A percentile compares a stretch with the other conserved stretches of the same genome.
Conservation (phyloP, 257 asterid species). For the Solanum lycopersicoides region DNA sequence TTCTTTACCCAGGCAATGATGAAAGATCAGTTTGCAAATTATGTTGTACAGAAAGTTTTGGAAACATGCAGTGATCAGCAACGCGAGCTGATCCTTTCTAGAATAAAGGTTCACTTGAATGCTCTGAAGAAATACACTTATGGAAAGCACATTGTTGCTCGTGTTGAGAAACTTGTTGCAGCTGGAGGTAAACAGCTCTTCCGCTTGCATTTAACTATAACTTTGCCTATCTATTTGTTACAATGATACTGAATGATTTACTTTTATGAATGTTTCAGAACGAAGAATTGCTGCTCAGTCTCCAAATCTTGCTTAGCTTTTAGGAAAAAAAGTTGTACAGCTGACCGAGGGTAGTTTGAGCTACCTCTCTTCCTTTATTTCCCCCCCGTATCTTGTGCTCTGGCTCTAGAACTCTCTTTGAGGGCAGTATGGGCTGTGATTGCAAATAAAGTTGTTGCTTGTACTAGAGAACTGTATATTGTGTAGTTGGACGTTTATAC, state of each 20-base stretch:
- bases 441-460: constrained; percentile 36
- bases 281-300: constrained; percentile 46
- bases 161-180: constrained; percentile 42
- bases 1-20: constrained; percentile 20
- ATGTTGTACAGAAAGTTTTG: constrained; percentile 40
- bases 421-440: constrained; percentile 2
- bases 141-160: constrained; percentile 40
- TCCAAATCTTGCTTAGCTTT: constrained; percentile 16
- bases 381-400: not conserved
- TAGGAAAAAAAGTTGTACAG: constrained; percentile 59
- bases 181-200: constrained; percentile 25
- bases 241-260: not conserved
- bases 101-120: constrained; percentile 35
- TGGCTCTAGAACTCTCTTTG: not conserved
- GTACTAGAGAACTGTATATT: constrained; percentile 37
- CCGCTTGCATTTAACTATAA: not conserved
- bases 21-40: constrained; percentile 45
- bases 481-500: constrained; percentile 28
- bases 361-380: constrained; percentile 9
- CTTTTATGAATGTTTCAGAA: constrained; percentile 18
- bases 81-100: constrained; percentile 31
- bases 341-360: constrained; percentile 81
- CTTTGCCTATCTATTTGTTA: not conserved
- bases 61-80: constrained; percentile 40
- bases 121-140: constrained; percentile 37